Evolutionary conservation across 805 yeast species (phyloP).

Genomic region (Metschnikowia similis): DNA sequence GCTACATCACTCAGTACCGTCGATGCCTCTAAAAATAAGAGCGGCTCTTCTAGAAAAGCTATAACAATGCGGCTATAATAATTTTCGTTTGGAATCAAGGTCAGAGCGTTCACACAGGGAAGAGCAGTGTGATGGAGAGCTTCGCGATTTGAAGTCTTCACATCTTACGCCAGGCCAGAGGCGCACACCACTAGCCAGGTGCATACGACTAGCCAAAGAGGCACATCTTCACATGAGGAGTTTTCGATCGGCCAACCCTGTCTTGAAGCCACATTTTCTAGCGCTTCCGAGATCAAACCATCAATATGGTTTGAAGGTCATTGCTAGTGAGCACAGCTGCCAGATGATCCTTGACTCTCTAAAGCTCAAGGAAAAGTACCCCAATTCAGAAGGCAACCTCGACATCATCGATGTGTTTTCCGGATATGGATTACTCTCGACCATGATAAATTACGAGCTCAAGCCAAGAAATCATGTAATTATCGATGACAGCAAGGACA

Average conservation of each 20-base stretch:
- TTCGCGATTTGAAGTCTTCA: neutral
- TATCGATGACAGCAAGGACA: constrained; percentile 46
- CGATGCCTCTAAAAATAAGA: too few species aligned
- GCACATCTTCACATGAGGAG: constrained; percentile 1
- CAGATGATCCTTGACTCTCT: constrained; percentile 46
- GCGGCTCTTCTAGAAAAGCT: too few species aligned
- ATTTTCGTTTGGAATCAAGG: too few species aligned
- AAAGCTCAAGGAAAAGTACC: constrained; percentile 34
- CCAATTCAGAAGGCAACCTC: constrained; percentile 30
- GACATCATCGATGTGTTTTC: constrained; percentile 59
- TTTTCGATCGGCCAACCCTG: constrained; percentile 28
- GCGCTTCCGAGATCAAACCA: constrained; percentile 17
- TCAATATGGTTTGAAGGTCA: constrained; percentile 25
- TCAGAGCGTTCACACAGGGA: too few species aligned
- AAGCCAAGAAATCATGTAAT: constrained; percentile 62
- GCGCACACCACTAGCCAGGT: neutral
- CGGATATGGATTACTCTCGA: constrained; percentile 57
- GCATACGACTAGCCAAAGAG: neutral
- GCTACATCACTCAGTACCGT: too few species aligned
- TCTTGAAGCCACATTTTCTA: constrained; percentile 20
- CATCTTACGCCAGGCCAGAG: neutral
- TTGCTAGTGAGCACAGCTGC: constrained; percentile 21
- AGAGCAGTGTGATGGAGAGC: neutral
- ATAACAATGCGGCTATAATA: too few species aligned
- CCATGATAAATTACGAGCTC: constrained; percentile 55